phyloP scores from a whole-genome alignment of 306 rosid species.

The Canavalia ensiformis region DNA sequence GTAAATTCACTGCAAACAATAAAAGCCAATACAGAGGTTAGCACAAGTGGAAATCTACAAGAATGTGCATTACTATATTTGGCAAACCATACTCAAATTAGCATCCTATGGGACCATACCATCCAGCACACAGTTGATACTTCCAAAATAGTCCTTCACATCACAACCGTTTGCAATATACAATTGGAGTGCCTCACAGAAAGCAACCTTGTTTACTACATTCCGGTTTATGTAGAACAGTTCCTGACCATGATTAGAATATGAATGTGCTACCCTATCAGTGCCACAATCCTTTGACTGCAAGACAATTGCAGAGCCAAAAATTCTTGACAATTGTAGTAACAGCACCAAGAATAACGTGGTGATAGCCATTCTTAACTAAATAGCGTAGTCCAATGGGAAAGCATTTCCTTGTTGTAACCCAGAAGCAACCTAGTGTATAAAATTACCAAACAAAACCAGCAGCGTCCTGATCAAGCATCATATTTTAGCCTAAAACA shows the following conservation, averaged over 20 bases:
- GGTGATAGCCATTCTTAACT: constrained; percentile 58
- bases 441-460: constrained; percentile 37
- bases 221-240: constrained; percentile 69
- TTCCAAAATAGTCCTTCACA: constrained; percentile 58
- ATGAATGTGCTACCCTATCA: constrained; percentile 60
- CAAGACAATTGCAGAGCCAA: constrained; percentile 57
- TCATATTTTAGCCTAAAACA: constrained; percentile 24
- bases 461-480: constrained; percentile 43
- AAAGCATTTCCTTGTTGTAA: constrained; percentile 47
- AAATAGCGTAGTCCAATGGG: constrained; percentile 38
- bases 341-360: constrained; percentile 56
- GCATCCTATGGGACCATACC: constrained; percentile 57
- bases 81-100: constrained; percentile 24
- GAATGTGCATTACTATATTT: constrained; percentile 33
- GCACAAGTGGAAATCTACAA: constrained; percentile 12
- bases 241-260: constrained; percentile 59
- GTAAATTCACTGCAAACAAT: constrained; percentile 61
- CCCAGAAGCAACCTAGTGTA: constrained; percentile 15
- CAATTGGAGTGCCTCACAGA: constrained; percentile 67
- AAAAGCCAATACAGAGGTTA: constrained; percentile 40
- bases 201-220: constrained; percentile 57
- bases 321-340: constrained; percentile 58
- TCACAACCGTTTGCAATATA: constrained; percentile 70
- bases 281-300: constrained; percentile 64
- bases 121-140: constrained; percentile 56